Conservation (phyloP, 208 protist genomes). For the Trypanosoma brucei region DNA sequence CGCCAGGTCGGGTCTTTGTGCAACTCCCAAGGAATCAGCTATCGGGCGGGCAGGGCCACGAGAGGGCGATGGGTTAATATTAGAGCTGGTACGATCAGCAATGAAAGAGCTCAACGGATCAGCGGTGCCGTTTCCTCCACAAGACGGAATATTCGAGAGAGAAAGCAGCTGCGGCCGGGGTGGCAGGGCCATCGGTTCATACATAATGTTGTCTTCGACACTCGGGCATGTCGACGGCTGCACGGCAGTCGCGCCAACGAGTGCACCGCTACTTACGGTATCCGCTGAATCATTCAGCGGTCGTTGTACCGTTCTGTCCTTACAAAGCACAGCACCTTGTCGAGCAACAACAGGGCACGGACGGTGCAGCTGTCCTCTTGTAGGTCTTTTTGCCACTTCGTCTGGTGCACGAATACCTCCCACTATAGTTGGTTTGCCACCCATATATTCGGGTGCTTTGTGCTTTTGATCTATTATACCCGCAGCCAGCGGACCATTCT, state of each 20-base stretch:
- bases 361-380: background rate
- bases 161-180: too few relatives aligned
- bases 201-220: background rate
- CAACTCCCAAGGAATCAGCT: background rate
- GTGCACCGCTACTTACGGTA: background rate
- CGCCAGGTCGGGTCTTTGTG: background rate
- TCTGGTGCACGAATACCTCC: slow-evolving; percentile 4
- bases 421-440: background rate
- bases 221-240: background rate
- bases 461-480: too few relatives aligned
- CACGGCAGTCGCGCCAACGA: background rate
- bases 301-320: background rate
- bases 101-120: background rate
- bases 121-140: background rate
- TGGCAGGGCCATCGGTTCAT: too few relatives aligned
- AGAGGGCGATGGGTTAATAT: too few relatives aligned
- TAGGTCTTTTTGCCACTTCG: background rate
- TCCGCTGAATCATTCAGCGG: background rate
- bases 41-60: background rate
- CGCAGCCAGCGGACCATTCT: background rate
- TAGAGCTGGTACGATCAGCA: too few relatives aligned
- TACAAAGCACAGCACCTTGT: background rate
- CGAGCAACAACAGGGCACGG: background rate
- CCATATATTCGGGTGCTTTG: too few relatives aligned
- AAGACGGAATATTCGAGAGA: too few relatives aligned